These are phyloP conservation scores for Agarophyton chilense DNA, from an alignment of 23 red algal species.

Conservation along the genomic window DNA sequence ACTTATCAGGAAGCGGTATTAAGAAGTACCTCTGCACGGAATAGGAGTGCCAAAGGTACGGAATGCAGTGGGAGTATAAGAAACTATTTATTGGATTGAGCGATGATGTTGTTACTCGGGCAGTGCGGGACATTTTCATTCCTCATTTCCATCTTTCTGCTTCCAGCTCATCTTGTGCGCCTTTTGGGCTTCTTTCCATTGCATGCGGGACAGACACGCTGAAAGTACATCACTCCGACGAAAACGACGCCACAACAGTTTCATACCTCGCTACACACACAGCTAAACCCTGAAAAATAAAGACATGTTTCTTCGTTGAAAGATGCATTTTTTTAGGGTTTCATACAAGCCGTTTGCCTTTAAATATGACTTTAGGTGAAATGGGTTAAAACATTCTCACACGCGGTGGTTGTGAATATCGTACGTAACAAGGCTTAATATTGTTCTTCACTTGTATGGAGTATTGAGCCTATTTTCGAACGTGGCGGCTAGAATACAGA, in stretches of 20 bases:
- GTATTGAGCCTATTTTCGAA: constrained; percentile 50
- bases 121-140: constrained; percentile 31
- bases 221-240: not conserved
- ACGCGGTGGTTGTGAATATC: too few species aligned
- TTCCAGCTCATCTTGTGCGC: constrained; percentile 35
- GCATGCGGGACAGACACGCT: constrained; percentile 34
- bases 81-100: not conserved
- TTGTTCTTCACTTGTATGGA: not conserved
- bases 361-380: not conserved
- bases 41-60: too few species aligned
- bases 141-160: constrained; percentile 26
- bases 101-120: not conserved
- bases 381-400: too few species aligned
- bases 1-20: too few species aligned
- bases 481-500: constrained; percentile 43
- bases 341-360: too few species aligned
- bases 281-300: constrained; percentile 20
- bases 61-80: too few species aligned
- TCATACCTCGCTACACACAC: constrained; percentile 37
- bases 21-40: too few species aligned
- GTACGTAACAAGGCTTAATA: too few species aligned
- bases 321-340: not conserved
- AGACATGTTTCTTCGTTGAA: constrained; percentile 32
- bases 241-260: constrained; percentile 17
- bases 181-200: constrained; percentile 31